Evolutionary conservation across 345 rosid species (phyloP).

Genomic region (Heritiera littoralis): DNA sequence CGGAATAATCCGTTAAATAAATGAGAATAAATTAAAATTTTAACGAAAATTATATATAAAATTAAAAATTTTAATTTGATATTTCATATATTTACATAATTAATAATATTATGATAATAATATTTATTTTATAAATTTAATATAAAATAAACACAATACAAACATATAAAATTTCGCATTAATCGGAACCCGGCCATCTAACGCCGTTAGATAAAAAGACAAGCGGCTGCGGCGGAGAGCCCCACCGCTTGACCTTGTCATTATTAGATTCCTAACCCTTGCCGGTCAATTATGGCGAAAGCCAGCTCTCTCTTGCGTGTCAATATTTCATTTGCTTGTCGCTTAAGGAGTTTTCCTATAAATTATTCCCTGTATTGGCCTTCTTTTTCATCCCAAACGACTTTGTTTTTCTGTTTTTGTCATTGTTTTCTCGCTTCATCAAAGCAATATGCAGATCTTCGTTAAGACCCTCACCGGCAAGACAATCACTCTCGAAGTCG

Average conservation of each 20-base stretch:
- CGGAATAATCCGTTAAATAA: background rate
- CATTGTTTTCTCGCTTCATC: background rate
- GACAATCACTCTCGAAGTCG: conserved; percentile 42
- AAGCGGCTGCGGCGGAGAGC: background rate
- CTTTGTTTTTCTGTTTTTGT: background rate
- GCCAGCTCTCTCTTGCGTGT: background rate
- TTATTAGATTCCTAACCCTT: background rate
- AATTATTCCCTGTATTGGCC: background rate
- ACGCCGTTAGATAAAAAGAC: background rate
- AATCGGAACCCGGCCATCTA: background rate
- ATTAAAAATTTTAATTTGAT: no score
- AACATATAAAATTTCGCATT: no score
- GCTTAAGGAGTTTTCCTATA: background rate
- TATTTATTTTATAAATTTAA: no score
- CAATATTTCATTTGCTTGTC: background rate
- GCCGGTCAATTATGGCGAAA: background rate
- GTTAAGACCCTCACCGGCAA: conserved; percentile 44
- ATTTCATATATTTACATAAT: no score
- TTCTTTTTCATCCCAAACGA: background rate
- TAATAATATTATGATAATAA: no score
- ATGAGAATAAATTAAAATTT: no score
- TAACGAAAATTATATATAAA: no score
- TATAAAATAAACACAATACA: no score
- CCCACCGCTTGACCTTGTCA: background rate
- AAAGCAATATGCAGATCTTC: conserved; percentile 38